Percentiles rank a stretch among this genome's conserved stretches.
These are phyloP conservation scores for Plenodomus biglobosus DNA, from an alignment of 2,329 filamentous ascomycete genomes.

Conservation along the genomic window DNA sequence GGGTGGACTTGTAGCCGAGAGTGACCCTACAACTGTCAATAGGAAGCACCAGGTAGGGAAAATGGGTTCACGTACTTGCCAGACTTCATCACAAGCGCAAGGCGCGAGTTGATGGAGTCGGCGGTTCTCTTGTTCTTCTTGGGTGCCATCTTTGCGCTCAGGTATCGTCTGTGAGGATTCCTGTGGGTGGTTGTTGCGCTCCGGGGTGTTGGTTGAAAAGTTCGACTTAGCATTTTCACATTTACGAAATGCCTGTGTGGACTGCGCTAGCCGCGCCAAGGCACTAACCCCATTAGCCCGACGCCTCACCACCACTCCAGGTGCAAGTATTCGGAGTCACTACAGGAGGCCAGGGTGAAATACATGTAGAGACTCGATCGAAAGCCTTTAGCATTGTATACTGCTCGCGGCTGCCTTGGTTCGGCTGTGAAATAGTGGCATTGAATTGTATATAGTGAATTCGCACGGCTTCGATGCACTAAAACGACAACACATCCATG, in stretches of 20 bases:
- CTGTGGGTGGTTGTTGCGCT: slow-evolving; percentile 39
- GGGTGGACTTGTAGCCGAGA: slow-evolving; percentile 84
- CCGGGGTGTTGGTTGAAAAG: slow-evolving; percentile 23
- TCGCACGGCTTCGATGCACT: no score
- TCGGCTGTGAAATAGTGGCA: no score
- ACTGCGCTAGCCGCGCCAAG: slow-evolving; percentile 15
- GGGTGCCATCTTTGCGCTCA: slow-evolving; percentile 62
- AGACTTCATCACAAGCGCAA: slow-evolving; percentile 69
- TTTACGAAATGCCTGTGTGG: slow-evolving; percentile 7
- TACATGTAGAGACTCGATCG: no score
- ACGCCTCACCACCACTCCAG: not conserved
- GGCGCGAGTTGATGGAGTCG: slow-evolving; percentile 70
- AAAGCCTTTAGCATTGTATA: no score
- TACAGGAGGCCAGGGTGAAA: no score
- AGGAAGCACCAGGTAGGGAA: not conserved
- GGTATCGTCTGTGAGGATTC: slow-evolving; percentile 31
- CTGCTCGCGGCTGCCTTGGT: no score
- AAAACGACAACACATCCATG: not conserved
- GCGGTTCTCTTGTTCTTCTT: slow-evolving; percentile 85
- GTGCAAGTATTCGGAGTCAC: no score
- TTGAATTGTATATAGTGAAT: no score
- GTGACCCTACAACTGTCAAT: slow-evolving; percentile 62
- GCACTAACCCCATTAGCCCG: slow-evolving; percentile 10
- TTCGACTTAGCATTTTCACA: not conserved
- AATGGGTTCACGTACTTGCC: slow-evolving; percentile 54